Evolutionary conservation across 1,284 basidiomycete genomes (phyloP).

Genomic region (Rhodotorula sp.): DNA sequence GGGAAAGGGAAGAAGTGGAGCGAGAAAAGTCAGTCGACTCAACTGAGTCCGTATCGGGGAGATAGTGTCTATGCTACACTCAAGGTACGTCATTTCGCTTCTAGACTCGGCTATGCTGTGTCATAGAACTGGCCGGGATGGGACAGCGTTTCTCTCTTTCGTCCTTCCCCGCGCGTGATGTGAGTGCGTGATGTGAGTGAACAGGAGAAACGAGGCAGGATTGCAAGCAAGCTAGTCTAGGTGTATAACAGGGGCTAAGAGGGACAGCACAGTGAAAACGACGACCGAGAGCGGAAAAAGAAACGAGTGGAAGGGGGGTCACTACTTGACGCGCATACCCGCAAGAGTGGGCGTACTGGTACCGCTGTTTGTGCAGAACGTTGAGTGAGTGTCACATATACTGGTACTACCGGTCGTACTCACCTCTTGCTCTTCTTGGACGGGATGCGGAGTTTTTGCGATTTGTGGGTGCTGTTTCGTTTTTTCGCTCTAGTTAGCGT

Average conservation of each 20-base stretch:
- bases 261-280: background rate
- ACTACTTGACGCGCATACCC: conserved; percentile 1
- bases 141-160: background rate
- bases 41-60: no score
- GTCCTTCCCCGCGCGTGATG: background rate
- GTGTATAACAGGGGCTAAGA: background rate
- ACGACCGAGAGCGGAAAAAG: background rate
- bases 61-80: no score
- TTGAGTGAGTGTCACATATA: background rate
- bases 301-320: background rate
- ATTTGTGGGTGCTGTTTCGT: background rate
- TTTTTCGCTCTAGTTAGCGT: background rate
- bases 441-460: conserved; percentile 2
- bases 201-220: background rate
- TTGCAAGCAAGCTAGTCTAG: background rate
- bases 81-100: no score
- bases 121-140: no score
- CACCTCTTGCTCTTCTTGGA: conserved; percentile 8
- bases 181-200: no score
- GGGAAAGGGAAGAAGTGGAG: no score
- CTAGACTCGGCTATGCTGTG: no score
- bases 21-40: no score
- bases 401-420: background rate
- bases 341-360: background rate
- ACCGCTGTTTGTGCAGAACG: background rate